Base-by-base conservation (phyloP, 805 yeast genomes). In the Wickerhamiella bombiphila region DNA sequence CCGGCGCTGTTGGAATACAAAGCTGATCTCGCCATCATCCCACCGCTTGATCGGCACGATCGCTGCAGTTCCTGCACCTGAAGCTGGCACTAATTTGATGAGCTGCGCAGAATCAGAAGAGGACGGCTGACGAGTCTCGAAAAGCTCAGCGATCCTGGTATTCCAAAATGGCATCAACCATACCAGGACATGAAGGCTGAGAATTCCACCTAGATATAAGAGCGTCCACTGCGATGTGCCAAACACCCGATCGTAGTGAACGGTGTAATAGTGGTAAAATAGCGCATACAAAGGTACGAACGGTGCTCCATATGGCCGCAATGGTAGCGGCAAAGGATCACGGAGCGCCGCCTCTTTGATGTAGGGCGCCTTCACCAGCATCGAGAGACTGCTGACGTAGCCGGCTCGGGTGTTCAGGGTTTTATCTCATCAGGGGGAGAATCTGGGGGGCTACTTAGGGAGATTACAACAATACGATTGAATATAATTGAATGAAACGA, bases 81-180 rank as follows among this genome's bases (percentile, higher is more conserved):
- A 76, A 22, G 80, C 77, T 2, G 98, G 93, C 35, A 72, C 69
- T 47, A 91, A 68, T 58, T 78, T 66, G 40, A 88, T 70, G 46
- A 76, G 74, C 36, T 76, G 58, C 6, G 96, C 95, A 37, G 73
- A 73, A 22, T 56, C 60, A 31, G 83, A 61, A 13, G 65, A 47
- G 3, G 62, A 41, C 15, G 75, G 85, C 22, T 59, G 50, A 14
- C 53, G 48, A 51, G 80, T 83, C 53, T 85, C 80, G 62, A 88
- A 83, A 3, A 58, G 57, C 25, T 81, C 70, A 42, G 73, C 70
- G 37, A 88, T 60, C 35, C 71, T 67, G 42, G 85, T 69, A 54
- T 76, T 83, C 98, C 98, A 88, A 52, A 79, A 78, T n/a, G 97
- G 95, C 72, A 83, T 71, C 56, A 88, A 70, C 77, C 85, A 69